Base-by-base conservation (phyloP, 495 filamentous ascomycete species). In the Thermochaetoides thermophila region DNA sequence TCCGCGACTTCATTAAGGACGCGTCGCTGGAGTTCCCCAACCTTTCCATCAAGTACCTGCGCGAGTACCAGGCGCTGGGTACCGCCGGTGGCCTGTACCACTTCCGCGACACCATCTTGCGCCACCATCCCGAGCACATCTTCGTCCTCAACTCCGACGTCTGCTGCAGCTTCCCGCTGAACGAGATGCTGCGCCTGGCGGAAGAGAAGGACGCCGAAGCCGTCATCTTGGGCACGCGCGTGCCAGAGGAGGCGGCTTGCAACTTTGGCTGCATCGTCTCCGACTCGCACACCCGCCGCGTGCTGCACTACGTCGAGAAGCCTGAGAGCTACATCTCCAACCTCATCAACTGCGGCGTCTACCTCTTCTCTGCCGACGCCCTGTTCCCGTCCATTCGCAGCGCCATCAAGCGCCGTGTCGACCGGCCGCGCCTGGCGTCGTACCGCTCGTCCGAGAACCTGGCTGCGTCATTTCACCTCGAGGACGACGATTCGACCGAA, bases 271-370 rank as follows among this genome's bases (percentile, higher is more conserved):
- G 89, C 68, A 92, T 99, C 42, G 89, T 99, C 16, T 86, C 82
- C 27, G 91, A 99, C 52, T 67, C 84, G 9, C 83, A 93, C 60
- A 94, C 83, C 48, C 85, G 86, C 56, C 83, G 86, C 31, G 89
- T 99, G 29, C 76, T 95, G 28, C 89, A 99, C 65, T 99, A 99
- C 61, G 89, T 99, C 56, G 89, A 99, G 71, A 96, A 96, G 67
- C 89, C 89, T 38, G 89, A 99, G 57, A 89, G 82, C 29, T 82
- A 94, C 60, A 96, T 99, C 57, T 91, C 82, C 37, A 95, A 96
- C 57, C 68, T 99, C 31, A 99, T 99, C 71, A 99, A 99, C 68
- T 96, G 89, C 57, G 89, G 89, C 35, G 91, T 99, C 39, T 99
- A 99, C 59, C 78, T 99, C 31, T 99, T 99, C 60, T 67, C 78